Conservation (phyloP, 495 filamentous ascomycete genomes). For the Geopyxis carbonaria region DNA sequence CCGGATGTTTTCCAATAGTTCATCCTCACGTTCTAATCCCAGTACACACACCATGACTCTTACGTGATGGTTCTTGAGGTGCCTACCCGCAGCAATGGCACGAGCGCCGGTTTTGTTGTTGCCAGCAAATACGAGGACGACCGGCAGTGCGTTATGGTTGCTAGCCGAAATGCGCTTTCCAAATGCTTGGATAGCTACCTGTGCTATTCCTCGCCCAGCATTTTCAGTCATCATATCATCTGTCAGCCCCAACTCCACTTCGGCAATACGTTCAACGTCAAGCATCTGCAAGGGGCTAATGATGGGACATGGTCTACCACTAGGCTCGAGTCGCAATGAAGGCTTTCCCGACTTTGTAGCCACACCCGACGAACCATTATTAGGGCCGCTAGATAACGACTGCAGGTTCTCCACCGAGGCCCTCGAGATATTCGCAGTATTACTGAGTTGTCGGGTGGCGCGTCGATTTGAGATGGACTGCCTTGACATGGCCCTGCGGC, state of each 20-base stretch:
- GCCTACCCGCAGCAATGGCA: conserved; percentile 69
- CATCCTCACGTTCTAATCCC: conserved; percentile 55
- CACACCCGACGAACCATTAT: conserved; percentile 4
- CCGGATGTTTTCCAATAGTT: conserved; percentile 48
- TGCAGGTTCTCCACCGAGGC: conserved; percentile 21
- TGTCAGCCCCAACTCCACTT: conserved; percentile 64
- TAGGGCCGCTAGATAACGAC: conserved; percentile 15
- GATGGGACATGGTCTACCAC: conserved; percentile 54
- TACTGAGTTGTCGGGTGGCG: conserved; percentile 9
- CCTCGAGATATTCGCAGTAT: conserved; percentile 1
- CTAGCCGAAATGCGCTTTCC: conserved; percentile 23
- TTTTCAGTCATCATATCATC: conserved; percentile 87
- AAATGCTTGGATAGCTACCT: conserved; percentile 52
- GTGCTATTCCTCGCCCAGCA: conserved; percentile 70
- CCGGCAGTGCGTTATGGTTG: conserved; percentile 40
- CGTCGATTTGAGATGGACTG: conserved; percentile 12
- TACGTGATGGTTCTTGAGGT: conserved; percentile 63
- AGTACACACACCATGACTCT: conserved; percentile 70
- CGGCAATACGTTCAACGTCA: conserved; percentile 74
- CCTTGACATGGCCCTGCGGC: conserved; percentile 37
- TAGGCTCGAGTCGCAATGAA: conserved; percentile 13
- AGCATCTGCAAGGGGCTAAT: conserved; percentile 74
- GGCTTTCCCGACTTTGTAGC: conserved; percentile 13
- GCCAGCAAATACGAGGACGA: conserved; percentile 68
- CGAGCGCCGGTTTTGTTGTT: conserved; percentile 75